phyloP scores from a whole-genome alignment of 2,329 filamentous ascomycete species.

The Exutisphaerella laricina region DNA sequence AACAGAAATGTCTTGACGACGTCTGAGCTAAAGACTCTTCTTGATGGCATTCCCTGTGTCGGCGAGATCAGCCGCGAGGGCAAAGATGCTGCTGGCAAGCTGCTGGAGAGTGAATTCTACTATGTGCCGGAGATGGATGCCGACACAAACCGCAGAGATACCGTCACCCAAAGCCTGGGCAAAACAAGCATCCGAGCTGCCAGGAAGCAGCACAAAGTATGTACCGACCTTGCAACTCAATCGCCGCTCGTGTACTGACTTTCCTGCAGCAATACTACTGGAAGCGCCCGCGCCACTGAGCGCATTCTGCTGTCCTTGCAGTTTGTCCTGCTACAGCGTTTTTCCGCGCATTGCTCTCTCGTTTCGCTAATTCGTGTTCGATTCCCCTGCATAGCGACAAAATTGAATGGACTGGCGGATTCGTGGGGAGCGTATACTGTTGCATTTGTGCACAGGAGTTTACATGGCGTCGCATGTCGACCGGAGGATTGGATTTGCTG shows the following conservation, averaged over 20 bases:
- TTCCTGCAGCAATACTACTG: slow-evolving; percentile 62
- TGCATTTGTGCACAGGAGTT: slow-evolving; percentile 9
- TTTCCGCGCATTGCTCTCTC: neutral
- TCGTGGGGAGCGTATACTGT: slow-evolving; percentile 7
- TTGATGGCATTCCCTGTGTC: slow-evolving; percentile 71
- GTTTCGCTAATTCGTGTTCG: slow-evolving; percentile 13
- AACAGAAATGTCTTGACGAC: slow-evolving; percentile 45
- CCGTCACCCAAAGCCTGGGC: slow-evolving; percentile 77
- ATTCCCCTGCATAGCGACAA: slow-evolving; percentile 24
- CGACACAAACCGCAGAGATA: slow-evolving; percentile 70
- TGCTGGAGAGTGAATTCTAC: slow-evolving; percentile 94
- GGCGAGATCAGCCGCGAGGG: slow-evolving; percentile 85
- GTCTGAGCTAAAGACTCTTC: slow-evolving; percentile 61
- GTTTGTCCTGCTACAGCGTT: slow-evolving; percentile 5
- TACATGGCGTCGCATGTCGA: slow-evolving; percentile 4
- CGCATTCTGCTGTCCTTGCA: neutral
- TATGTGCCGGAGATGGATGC: slow-evolving; percentile 84
- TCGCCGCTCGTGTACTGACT: slow-evolving; percentile 2
- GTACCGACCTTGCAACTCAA: slow-evolving; percentile 23
- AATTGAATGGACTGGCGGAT: slow-evolving; percentile 17
- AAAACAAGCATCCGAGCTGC: slow-evolving; percentile 87
- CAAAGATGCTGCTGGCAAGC: slow-evolving; percentile 92
- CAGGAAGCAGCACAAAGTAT: slow-evolving; percentile 95
- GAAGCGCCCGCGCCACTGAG: slow-evolving; percentile 52
- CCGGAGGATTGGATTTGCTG: slow-evolving; percentile 3